Evolutionary conservation across 805 yeast species (phyloP).

Genomic region (Starmerella geochares): DNA sequence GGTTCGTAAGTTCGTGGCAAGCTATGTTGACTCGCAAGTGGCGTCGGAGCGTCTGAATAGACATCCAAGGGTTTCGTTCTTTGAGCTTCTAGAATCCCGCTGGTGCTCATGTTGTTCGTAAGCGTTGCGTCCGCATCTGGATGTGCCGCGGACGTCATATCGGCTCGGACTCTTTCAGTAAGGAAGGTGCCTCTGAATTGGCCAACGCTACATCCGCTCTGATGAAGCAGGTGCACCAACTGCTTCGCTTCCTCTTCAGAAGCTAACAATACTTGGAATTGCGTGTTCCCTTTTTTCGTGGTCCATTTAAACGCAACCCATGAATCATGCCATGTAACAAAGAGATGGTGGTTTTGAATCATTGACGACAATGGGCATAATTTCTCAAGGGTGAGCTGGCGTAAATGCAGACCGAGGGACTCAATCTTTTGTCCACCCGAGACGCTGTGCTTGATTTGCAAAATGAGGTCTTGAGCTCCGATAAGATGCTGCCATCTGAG

Average conservation of each 20-base stretch:
- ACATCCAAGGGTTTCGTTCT: no score
- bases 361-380: neutral
- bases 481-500: slow-evolving; percentile 18
- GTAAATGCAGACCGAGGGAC: neutral
- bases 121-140: no score
- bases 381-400: slow-evolving; percentile 5
- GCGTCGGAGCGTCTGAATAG: no score
- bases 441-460: neutral
- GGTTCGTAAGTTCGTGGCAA: no score
- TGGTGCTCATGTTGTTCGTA: no score
- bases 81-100: no score
- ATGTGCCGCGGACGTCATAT: no score
- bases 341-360: neutral
- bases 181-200: neutral
- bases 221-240: neutral
- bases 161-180: neutral
- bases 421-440: neutral
- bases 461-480: slow-evolving; percentile 3
- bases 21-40: no score
- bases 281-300: slow-evolving; percentile 12
- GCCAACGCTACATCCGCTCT: neutral
- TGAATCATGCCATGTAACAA: neutral
- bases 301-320: slow-evolving; percentile 15
- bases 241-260: neutral
- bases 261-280: slow-evolving; percentile 9